phyloP scores from a whole-genome alignment of 139 green algal genomes.

The Picochlorum sp. region DNA sequence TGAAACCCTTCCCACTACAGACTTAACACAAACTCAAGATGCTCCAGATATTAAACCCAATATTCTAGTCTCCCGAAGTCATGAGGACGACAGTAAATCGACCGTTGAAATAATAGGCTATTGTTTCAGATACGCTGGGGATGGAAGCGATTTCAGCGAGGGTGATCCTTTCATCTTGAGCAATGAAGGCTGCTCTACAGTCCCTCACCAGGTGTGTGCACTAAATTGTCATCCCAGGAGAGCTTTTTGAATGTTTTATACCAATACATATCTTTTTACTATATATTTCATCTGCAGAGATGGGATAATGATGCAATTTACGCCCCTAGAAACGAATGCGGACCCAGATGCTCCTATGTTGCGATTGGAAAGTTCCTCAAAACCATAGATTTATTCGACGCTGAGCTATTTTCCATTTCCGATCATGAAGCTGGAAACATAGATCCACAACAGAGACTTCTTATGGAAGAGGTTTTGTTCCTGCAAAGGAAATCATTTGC shows the following conservation, averaged over 20 bases:
- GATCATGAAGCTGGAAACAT: slow-evolving; percentile 45
- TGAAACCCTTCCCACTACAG: background rate
- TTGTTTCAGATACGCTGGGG: background rate
- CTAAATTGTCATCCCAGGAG: too few species aligned
- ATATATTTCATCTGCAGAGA: too few species aligned
- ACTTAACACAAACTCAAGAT: background rate
- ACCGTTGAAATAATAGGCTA: background rate
- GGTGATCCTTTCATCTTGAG: too few species aligned
- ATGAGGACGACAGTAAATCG: background rate
- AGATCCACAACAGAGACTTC: slow-evolving; percentile 64
- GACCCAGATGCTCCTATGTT: too few species aligned
- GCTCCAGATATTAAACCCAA: background rate
- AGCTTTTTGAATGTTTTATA: too few species aligned
- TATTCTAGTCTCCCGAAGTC: background rate
- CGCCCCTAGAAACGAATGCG: too few species aligned
- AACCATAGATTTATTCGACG: slow-evolving; percentile 43
- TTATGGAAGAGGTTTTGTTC: slow-evolving; percentile 36
- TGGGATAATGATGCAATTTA: too few species aligned
- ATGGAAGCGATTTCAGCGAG: slow-evolving; percentile 22
- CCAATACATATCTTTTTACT: too few species aligned
- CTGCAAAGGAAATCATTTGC: background rate
- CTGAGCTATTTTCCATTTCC: slow-evolving; percentile 27
- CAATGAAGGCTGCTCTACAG: too few species aligned
- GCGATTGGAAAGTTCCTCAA: slow-evolving; percentile 47
- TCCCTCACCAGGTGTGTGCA: too few species aligned